Percentiles rank a stretch among this genome's conserved stretches.
Conservation (phyloP, 129 eudicot species). For the Calendula officinalis region DNA sequence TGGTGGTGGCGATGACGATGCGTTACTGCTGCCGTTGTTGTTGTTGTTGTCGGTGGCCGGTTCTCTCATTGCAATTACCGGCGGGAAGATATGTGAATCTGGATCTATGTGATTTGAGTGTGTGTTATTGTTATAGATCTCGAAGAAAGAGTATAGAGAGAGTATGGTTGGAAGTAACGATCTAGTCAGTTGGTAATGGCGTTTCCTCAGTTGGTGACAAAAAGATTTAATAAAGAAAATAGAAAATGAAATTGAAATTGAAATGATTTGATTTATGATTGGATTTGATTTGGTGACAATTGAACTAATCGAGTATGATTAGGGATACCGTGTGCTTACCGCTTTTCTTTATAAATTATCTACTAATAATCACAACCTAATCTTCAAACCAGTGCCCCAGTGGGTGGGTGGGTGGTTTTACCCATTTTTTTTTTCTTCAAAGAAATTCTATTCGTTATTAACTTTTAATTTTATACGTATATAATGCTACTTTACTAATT, state of each 20-base stretch:
- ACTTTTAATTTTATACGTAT: too few species aligned
- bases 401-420: neutral
- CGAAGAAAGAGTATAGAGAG: slow-evolving; percentile 4
- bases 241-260: neutral
- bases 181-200: slow-evolving; percentile 29
- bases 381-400: neutral
- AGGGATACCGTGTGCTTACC: slow-evolving; percentile 11
- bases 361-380: slow-evolving; percentile 1
- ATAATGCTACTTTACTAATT: too few species aligned
- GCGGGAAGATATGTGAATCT: neutral
- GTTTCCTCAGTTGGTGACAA: slow-evolving; percentile 18
- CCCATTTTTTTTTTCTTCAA: too few species aligned
- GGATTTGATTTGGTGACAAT: slow-evolving; percentile 15
- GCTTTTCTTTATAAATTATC: neutral
- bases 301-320: neutral
- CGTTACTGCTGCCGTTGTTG: slow-evolving; percentile 17
- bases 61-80: slow-evolving; percentile 48
- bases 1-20: slow-evolving; percentile 58
- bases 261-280: slow-evolving; percentile 29
- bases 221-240: neutral
- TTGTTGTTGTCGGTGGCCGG: slow-evolving; percentile 27
- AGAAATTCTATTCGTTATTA: too few species aligned
- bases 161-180: slow-evolving; percentile 30
- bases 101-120: neutral
- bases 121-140: slow-evolving; percentile 6